These are phyloP conservation scores for Conidiobolus incongruus DNA, from an alignment of 371 early-diverging fungal genomes.

Conservation along the genomic window DNA sequence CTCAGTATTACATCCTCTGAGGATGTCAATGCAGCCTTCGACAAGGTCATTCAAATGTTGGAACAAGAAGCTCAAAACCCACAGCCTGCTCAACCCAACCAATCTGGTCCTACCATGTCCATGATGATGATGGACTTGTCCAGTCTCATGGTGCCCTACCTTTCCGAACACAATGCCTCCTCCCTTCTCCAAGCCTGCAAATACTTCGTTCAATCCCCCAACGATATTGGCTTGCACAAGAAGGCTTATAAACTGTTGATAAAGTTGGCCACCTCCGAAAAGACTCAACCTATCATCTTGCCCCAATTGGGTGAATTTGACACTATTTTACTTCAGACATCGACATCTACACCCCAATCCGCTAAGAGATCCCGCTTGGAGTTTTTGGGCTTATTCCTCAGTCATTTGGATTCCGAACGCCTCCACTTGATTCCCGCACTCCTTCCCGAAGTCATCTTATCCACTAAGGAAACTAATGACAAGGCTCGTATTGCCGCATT, in stretches of 20 bases:
- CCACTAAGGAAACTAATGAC: constrained; percentile 84
- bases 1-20: constrained; percentile 26
- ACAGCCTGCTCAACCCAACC: not conserved
- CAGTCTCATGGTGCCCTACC: constrained; percentile 43
- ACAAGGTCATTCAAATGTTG: constrained; percentile 35
- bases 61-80: constrained; percentile 28
- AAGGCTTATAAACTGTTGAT: constrained; percentile 77
- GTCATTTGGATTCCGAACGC: constrained; percentile 13
- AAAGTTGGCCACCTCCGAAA: constrained; percentile 23
- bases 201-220: constrained; percentile 29
- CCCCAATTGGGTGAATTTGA: constrained; percentile 19
- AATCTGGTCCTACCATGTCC: constrained; percentile 24
- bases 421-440: constrained; percentile 66
- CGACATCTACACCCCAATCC: constrained; percentile 23
- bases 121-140: constrained; percentile 56
- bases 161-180: constrained; percentile 26
- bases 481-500: constrained; percentile 64
- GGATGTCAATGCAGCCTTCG: constrained; percentile 29
- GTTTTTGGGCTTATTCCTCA: not conserved
- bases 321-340: constrained; percentile 24
- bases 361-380: constrained; percentile 17
- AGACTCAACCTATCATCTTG: constrained; percentile 16
- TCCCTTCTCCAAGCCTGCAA: constrained; percentile 27
- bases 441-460: constrained; percentile 73
- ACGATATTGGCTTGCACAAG: constrained; percentile 68